Base-by-base conservation (phyloP, 2,329 filamentous ascomycete species). In the Penicillium sclerotigenum region DNA sequence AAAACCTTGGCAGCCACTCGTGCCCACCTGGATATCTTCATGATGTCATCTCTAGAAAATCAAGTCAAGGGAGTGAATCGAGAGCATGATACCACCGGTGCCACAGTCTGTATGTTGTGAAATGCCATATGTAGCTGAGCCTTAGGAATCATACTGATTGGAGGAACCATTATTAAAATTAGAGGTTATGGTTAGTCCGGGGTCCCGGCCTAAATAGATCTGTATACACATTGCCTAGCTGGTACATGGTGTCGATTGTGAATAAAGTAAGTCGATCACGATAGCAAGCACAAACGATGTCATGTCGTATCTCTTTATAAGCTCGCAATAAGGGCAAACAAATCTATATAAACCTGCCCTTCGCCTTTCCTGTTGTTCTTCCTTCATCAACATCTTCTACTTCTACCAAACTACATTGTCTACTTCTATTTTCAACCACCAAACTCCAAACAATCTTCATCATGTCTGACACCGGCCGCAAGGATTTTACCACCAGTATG, bases 381-480 rank as follows among this genome's bases (percentile, higher is more conserved):
- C 24, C 34, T 41, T 22, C 14, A 28, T 18, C 52, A 54, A 16
- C 24, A 31, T 26, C 14, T 28, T 18, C 37, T 57, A 24, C 18
- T 34, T 24, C 22, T 28, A 45, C 33, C 34, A 33, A 34, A 49
- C 58, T 55, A 56, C 56, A 58, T 18, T 40, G 20, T 13, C 31
- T 11, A 46, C 22, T 38, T 20, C n/a, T n/a, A 47, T 37, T 54
- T 41, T 40, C 55, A 51, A 59, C 34, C 14, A 49, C 34, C 26
- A 57, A 41, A 24, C 33, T 45, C 54, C 29, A 40, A 53, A 52
- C 54, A 66, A 69, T 47, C 61, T 69, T 66, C 73, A 82, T 65
- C 71, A 85, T 85, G 83, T 82, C 84, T 79, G 84, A 86, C 75
- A 52, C 73, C 65, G 79, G 78, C 68, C 83, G 84, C 81, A 86